Conservation (phyloP, 139 green algal genomes). For the Zygnema cylindricum region DNA sequence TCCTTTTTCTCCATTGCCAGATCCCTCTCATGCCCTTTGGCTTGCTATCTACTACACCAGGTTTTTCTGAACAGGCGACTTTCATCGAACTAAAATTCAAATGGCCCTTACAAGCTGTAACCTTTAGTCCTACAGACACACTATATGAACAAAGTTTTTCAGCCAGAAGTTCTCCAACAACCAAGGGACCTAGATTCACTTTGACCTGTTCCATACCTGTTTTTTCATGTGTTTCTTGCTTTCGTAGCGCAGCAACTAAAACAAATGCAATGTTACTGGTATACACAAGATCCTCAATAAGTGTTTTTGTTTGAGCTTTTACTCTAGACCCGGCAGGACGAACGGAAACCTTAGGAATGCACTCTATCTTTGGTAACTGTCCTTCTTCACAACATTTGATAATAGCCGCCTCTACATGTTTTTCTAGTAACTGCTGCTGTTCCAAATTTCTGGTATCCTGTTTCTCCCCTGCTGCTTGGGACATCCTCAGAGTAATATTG, state of each 20-base stretch:
- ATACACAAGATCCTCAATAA: background rate
- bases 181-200: background rate
- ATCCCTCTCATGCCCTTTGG: too few relatives aligned
- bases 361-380: background rate
- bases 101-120: conserved; percentile 20
- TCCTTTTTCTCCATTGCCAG: too few relatives aligned
- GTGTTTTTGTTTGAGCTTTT: background rate
- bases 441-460: background rate
- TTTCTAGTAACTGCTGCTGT: background rate
- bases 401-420: background rate
- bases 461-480: background rate
- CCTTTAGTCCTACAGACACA: background rate
- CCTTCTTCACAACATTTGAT: background rate
- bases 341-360: background rate
- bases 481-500: too few relatives aligned
- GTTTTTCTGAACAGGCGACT: background rate
- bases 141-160: background rate
- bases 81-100: conserved; percentile 28
- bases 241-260: background rate
- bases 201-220: background rate
- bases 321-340: background rate
- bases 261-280: conserved; percentile 17
- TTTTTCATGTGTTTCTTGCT: background rate
- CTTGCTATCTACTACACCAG: too few relatives aligned
- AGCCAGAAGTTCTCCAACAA: conserved; percentile 1